Base-by-base conservation (phyloP, 768 basidiomycete genomes). In the Rhodotorula kratochvilovae region DNA sequence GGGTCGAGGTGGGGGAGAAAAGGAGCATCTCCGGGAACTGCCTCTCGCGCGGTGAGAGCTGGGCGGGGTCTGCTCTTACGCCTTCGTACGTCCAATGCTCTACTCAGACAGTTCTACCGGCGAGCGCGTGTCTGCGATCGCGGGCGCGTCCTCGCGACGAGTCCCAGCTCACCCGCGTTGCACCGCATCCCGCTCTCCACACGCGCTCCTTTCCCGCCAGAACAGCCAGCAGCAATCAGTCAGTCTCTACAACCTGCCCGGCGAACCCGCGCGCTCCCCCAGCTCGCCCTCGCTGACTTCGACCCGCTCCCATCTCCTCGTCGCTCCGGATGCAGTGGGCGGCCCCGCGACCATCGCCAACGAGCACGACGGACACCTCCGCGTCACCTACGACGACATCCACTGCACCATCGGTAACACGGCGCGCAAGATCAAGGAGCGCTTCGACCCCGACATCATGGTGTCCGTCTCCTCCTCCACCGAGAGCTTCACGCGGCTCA, bases 371-470 rank as follows among this genome's bases (percentile, higher is more conserved):
- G 66, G 66, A 10, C 66, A 67, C 66, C 56, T 63, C 43, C 66
- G 71, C 13, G 46, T 67, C 45, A 72, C 66, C 42, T 72, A 66
- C 45, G 48, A 76, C 62, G 75, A 74, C 43, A 70, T 70, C 12
- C 67, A 75, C 57, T 54, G 60, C 55, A 70, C 67, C 27, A 77
- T 77, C 36, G 70, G 75, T n/a, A 53, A 66, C 15, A 59, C 76
- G 13, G 76, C 76, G 10, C n/a, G 83, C 59, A 83, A 85, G 77
- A 92, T 97, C 77, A 88, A 87, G 43, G 79, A 80, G 8, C 85
- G 87, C 56, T 98, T 94, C 82, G 89, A 89, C 76, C 92, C 92
- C n/a, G 87, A 92, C 79, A 81, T 92, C 70, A 82, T 94, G 77
- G 85, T 94, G 68, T 63, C 15, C 36, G 61, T 51, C 31, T 8